These are phyloP conservation scores for Kazachstania kunashirensis DNA, from an alignment of 805 yeast genomes.

Conservation along the genomic window DNA sequence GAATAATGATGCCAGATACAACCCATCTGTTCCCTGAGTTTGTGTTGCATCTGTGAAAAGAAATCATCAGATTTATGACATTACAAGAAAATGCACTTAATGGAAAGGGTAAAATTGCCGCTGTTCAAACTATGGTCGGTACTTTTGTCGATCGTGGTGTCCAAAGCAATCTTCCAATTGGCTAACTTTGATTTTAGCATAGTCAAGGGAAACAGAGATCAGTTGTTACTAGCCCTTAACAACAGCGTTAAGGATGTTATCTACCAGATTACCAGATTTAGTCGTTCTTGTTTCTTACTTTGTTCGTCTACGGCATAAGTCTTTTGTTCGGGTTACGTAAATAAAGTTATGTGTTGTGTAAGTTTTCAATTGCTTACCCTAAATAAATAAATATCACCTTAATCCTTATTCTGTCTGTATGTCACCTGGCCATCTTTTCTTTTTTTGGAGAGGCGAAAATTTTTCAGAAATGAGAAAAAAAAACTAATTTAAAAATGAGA, in stretches of 20 bases:
- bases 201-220: constrained; percentile 7
- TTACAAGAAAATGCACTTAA: constrained; percentile 15
- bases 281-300: no score
- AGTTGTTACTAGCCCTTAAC: constrained; percentile 11
- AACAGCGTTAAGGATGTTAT: constrained; percentile 12
- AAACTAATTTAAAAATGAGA: constrained; percentile 3
- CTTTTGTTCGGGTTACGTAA: no score
- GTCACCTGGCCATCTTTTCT: no score
- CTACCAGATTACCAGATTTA: constrained; percentile 19
- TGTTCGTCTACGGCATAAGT: no score
- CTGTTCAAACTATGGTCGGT: constrained; percentile 21
- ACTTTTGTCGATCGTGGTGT: constrained; percentile 20
- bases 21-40: constrained; percentile 14
- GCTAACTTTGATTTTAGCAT: constrained; percentile 9
- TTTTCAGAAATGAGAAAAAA: background rate
- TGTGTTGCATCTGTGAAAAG: constrained; percentile 19
- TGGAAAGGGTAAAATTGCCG: constrained; percentile 13
- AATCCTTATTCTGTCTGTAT: no score
- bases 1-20: constrained; percentile 7
- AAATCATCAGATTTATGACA: constrained; percentile 19
- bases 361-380: no score
- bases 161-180: constrained; percentile 13
- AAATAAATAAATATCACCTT: no score
- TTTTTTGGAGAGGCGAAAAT: no score
- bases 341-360: no score